Conservation (phyloP, 208 protist genomes). For the Trypanosoma boissoni region DNA sequence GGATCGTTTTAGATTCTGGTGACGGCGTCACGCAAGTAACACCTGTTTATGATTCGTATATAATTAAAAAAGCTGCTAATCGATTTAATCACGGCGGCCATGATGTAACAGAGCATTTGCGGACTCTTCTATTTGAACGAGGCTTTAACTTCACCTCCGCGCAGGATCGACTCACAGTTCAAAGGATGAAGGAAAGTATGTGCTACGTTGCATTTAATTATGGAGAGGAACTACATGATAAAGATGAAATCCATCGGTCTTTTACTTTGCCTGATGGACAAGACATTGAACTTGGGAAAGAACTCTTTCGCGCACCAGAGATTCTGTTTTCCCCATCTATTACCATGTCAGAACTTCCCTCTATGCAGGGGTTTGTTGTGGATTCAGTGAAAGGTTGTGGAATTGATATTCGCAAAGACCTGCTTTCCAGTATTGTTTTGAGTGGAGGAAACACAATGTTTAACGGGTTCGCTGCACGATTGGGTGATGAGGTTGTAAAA, state of each 20-base stretch:
- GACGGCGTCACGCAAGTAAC: constrained; percentile 97
- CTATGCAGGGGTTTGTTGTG: constrained; percentile 42
- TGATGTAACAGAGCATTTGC: constrained; percentile 41
- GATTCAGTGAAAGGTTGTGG: constrained; percentile 62
- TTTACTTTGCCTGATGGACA: constrained; percentile 51
- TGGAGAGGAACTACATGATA: constrained; percentile 19
- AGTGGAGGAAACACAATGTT: constrained; percentile 75
- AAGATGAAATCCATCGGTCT: not conserved
- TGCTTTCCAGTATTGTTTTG: constrained; percentile 81
- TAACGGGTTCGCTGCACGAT: constrained; percentile 23
- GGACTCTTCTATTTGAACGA: constrained; percentile 22
- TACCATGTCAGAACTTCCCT: constrained; percentile 19
- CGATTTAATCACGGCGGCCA: constrained; percentile 38
- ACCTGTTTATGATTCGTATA: constrained; percentile 94
- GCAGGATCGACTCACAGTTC: constrained; percentile 19
- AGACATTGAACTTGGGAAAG: constrained; percentile 34
- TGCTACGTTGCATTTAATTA: constrained; percentile 35
- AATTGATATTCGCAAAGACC: constrained; percentile 69
- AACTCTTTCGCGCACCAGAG: constrained; percentile 54
- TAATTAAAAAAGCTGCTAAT: constrained; percentile 26
- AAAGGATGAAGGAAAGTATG: constrained; percentile 42
- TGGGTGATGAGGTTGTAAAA: constrained; percentile 23
- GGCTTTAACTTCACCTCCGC: constrained; percentile 70
- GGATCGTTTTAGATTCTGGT: constrained; percentile 96
- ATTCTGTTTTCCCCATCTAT: constrained; percentile 48